Evolutionary conservation across 257 asterid species (phyloP).

Genomic region (Scutellaria barbata): DNA sequence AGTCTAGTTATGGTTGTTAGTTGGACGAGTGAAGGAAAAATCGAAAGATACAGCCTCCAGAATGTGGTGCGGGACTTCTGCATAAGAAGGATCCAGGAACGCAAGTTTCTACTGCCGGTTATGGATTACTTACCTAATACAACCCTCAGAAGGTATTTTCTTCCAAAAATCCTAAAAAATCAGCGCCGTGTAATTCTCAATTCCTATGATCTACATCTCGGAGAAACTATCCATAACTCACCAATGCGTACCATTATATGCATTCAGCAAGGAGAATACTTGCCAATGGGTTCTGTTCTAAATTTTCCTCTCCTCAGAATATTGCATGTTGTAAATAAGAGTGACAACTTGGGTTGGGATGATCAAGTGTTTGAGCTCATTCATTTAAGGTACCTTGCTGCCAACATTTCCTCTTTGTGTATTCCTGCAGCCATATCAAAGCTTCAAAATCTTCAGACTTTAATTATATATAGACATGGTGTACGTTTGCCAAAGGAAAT

Average conservation of each 20-base stretch:
- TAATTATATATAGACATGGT: background rate
- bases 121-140: too few relatives aligned
- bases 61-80: background rate
- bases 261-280: background rate
- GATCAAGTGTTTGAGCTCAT: background rate
- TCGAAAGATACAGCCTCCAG: background rate
- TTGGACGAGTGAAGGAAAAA: background rate
- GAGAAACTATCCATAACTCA: too few relatives aligned
- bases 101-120: background rate
- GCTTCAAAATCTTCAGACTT: background rate
- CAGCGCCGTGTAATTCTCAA: too few relatives aligned
- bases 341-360: background rate
- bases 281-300: background rate
- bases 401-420: too few relatives aligned
- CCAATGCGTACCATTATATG: background rate
- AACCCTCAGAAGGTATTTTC: too few relatives aligned
- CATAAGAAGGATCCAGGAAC: background rate
- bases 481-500: too few relatives aligned
- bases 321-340: background rate
- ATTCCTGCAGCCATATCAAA: background rate
- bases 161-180: too few relatives aligned
- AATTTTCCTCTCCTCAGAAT: background rate
- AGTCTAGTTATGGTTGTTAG: background rate
- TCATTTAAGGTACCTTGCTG: background rate
- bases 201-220: too few relatives aligned